A percentile compares a stretch with the other conserved stretches of the same genome.
These are phyloP conservation scores for Scheffersomyces insectosa DNA, from an alignment of 1,139 yeast species.

Conservation along the genomic window DNA sequence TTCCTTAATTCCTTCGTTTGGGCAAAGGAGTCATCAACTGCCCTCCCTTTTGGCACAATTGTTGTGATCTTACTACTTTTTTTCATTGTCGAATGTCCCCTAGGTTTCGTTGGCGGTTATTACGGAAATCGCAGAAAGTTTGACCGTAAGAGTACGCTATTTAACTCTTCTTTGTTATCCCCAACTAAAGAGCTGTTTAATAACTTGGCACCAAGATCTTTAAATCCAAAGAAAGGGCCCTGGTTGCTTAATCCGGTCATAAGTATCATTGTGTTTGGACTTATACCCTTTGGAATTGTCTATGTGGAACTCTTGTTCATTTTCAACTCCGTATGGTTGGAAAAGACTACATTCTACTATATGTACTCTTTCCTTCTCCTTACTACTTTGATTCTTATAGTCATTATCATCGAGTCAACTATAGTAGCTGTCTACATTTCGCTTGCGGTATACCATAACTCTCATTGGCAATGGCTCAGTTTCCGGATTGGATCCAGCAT, in stretches of 20 bases:
- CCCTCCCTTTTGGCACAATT: slow-evolving; percentile 53
- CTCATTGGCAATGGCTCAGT: slow-evolving; percentile 84
- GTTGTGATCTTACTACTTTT: slow-evolving; percentile 30
- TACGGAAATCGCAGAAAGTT: slow-evolving; percentile 48
- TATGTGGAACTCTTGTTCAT: slow-evolving; percentile 76
- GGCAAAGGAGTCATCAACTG: slow-evolving; percentile 75
- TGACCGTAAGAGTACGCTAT: slow-evolving; percentile 19
- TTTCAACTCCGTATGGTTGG: slow-evolving; percentile 78
- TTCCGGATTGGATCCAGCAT: slow-evolving; percentile 73
- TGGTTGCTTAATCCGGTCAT: slow-evolving; percentile 25
- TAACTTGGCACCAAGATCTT: neutral
- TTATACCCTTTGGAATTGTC: slow-evolving; percentile 77
- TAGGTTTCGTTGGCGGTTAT: slow-evolving; percentile 71
- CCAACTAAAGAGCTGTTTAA: neutral
- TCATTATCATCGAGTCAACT: slow-evolving; percentile 73
- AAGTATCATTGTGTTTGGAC: slow-evolving; percentile 51
- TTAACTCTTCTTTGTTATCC: neutral
- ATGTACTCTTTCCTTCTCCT: slow-evolving; percentile 76
- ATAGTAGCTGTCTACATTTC: slow-evolving; percentile 68
- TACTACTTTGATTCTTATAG: slow-evolving; percentile 57
- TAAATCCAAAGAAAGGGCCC: slow-evolving; percentile 4
- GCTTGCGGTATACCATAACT: slow-evolving; percentile 58
- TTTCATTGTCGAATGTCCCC: slow-evolving; percentile 67
- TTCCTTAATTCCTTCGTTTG: slow-evolving; percentile 69
- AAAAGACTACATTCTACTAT: slow-evolving; percentile 75